Base-by-base conservation (phyloP, 352 stramenopile genomes). In the Aphanomyces stellatus region DNA sequence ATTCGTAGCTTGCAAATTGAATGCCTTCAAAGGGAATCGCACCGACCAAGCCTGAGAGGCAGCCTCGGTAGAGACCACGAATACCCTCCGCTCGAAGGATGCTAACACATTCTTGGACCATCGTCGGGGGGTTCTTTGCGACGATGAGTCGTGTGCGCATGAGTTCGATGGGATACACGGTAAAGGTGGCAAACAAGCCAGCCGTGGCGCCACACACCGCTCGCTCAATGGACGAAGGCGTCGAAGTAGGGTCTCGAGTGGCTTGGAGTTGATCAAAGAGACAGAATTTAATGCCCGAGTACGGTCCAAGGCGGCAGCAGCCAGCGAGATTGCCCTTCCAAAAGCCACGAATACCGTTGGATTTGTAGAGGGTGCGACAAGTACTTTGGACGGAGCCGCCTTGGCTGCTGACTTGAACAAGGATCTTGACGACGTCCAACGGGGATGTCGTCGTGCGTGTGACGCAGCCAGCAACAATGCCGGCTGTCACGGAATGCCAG, bases 1-100 rank as follows among this genome's bases (percentile, higher is more conserved):
- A 90, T 71, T 90, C 85, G 69, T 91, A 93, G 71, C 82, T 89
- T 27, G 79, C 82, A 55, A 93, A 93, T 72, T 93, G 82, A 55
- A 89, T 80, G 33, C 85, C 85, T 56, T 91, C 81, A 41, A 91
- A 94, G 35, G 85, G 85, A 48, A 92, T 88, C 41, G 82, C 78
- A 35, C 85, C 85, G 13, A 79, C 71, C 41, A 92, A 72, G 2
- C 78, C 80, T 10, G 83, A 88, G 69, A 72, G 81, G 17, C 80
- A 76, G 22, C 85, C 85, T 10, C 76, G 78, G 75, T 92, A 94
- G 22, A 93, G 69, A 1, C 80, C 82, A 3, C 75, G 75, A 17
- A 92, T 42, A 0, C 85, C 85, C 53, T 93, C 85, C 10, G 75
- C 71, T 24, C 76, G 56, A 42, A 87, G 48, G 55, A 92, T 92